Percentiles rank a stretch among this genome's conserved stretches.
These are phyloP conservation scores for Citrus unshiu DNA, from an alignment of 345 rosid genomes.

Conservation along the genomic window DNA sequence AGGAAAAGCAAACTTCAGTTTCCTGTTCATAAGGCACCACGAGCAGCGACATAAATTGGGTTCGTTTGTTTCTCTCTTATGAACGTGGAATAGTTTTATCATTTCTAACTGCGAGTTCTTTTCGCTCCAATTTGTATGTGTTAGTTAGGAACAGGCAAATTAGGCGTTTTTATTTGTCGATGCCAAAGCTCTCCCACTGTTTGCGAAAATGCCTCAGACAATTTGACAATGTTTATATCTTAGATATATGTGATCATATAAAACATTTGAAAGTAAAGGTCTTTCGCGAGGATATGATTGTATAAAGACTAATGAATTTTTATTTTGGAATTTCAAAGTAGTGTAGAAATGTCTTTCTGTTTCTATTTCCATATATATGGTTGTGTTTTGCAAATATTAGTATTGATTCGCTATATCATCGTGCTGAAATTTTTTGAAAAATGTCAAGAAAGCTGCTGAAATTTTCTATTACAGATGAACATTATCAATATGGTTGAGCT, in stretches of 20 bases:
- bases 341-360: background rate
- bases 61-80: background rate
- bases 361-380: background rate
- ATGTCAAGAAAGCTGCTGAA: background rate
- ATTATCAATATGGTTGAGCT: conserved; percentile 1
- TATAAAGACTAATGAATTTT: background rate
- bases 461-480: background rate
- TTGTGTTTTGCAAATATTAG: background rate
- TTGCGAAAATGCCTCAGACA: conserved; percentile 5
- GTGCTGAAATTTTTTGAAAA: background rate
- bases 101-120: too few species aligned
- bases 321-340: background rate
- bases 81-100: background rate
- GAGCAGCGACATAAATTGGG: background rate
- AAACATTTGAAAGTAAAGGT: background rate
- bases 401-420: background rate
- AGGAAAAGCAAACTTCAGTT: background rate
- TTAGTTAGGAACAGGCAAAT: background rate
- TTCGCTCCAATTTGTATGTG: background rate
- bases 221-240: background rate
- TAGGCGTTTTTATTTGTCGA: too few species aligned
- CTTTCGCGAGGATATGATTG: background rate
- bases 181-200: background rate
- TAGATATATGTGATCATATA: background rate
- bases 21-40: background rate